Percentiles rank a stretch among this genome's conserved stretches.
These are phyloP conservation scores for Colletotrichum lindemuthianum DNA, from an alignment of 2,329 filamentous ascomycete genomes.

Conservation along the genomic window DNA sequence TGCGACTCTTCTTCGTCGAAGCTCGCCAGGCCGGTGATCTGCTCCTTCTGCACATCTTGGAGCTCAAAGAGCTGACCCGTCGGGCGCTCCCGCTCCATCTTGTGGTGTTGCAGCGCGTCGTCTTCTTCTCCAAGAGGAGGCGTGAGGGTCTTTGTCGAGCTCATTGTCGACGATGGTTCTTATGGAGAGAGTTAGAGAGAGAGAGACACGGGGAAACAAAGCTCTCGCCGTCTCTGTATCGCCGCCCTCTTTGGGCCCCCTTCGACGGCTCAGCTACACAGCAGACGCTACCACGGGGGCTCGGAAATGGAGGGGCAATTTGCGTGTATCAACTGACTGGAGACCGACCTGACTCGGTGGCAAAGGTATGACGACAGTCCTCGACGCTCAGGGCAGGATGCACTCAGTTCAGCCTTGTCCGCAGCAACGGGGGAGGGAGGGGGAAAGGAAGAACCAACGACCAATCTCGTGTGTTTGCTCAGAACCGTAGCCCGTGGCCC, in stretches of 20 bases:
- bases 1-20: neutral
- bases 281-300: too few species aligned
- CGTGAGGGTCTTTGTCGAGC: constrained; percentile 22
- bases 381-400: constrained; percentile 25
- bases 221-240: too few species aligned
- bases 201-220: neutral
- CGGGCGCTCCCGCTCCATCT: constrained; percentile 25
- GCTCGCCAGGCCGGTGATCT: constrained; percentile 3
- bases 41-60: constrained; percentile 19
- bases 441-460: neutral
- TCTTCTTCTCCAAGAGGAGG: constrained; percentile 9
- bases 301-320: neutral
- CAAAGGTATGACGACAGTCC: constrained; percentile 17
- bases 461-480: constrained; percentile 1
- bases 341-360: constrained; percentile 18
- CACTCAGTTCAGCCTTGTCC: constrained; percentile 9
- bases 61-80: constrained; percentile 27
- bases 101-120: constrained; percentile 1
- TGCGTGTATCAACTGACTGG: constrained; percentile 24
- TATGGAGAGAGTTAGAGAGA: neutral
- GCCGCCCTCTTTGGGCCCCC: too few species aligned
- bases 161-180: constrained; percentile 3
- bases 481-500: too few species aligned
- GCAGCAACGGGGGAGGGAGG: too few species aligned
- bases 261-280: too few species aligned